Conservation (phyloP, 495 filamentous ascomycete genomes). For the Bacidia rubella region DNA sequence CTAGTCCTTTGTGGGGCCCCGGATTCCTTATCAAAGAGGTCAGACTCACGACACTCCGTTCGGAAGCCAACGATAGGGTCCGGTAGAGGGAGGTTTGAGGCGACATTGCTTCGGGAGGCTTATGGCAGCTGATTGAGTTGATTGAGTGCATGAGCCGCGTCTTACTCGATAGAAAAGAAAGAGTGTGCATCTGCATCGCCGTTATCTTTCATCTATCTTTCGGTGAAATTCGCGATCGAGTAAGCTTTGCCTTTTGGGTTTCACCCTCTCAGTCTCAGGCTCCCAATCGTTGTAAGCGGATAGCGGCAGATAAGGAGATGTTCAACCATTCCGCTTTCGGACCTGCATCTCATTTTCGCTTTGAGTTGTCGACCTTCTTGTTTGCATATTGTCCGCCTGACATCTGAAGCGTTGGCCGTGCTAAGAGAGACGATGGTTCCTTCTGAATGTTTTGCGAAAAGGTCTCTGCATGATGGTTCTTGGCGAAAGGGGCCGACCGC, state of each 20-base stretch:
- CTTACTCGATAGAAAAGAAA: constrained; percentile 11
- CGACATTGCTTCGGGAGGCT: not conserved
- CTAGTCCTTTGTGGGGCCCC: not conserved
- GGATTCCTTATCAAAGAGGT: not conserved
- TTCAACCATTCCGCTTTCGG: not conserved
- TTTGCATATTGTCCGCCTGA: no score
- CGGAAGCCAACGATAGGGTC: not conserved
- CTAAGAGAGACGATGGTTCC: no score
- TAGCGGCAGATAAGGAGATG: not conserved
- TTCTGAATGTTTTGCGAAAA: no score
- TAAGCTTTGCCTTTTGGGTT: not conserved
- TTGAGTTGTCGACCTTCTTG: not conserved
- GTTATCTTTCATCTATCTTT: not conserved
- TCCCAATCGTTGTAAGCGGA: not conserved
- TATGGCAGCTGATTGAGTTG: not conserved
- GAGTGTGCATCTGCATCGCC: not conserved
- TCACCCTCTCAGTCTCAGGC: not conserved
- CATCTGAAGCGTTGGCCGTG: no score
- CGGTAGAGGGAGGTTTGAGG: not conserved
- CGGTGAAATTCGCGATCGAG: not conserved
- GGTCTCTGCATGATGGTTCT: no score
- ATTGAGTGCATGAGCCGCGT: not conserved
- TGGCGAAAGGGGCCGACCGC: no score
- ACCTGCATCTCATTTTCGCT: not conserved
- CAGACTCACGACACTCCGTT: not conserved